Percentiles rank a stretch among this genome's conserved stretches.
Conservation (phyloP, 1,284 basidiomycete species). For the Trichosporon coremiiforme region DNA sequence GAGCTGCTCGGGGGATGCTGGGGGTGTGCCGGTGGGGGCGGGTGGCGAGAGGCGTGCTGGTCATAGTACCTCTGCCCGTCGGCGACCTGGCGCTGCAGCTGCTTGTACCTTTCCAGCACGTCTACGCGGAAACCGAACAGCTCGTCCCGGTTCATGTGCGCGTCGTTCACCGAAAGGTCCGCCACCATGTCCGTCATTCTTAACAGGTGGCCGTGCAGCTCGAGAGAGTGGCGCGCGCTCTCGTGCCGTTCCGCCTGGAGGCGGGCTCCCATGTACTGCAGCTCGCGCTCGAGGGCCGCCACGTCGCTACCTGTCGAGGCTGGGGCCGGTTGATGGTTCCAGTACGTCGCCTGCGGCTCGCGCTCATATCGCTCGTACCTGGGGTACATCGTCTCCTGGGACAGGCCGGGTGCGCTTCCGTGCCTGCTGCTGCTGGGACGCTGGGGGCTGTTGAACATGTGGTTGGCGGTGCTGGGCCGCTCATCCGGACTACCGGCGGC, state of each 20-base stretch:
- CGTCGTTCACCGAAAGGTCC: not conserved
- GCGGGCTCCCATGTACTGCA: conserved; percentile 36
- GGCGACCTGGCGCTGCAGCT: conserved; percentile 12
- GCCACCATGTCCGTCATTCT: conserved; percentile 36
- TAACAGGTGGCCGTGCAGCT: conserved; percentile 41
- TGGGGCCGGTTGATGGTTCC: conserved; percentile 13
- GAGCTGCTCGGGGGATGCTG: not conserved
- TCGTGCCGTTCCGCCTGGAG: conserved; percentile 44
- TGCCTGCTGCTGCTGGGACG: not conserved
- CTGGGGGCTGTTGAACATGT: conserved; percentile 11
- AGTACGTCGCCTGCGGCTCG: conserved; percentile 23
- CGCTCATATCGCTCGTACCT: conserved; percentile 39
- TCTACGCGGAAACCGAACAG: conserved; percentile 3
- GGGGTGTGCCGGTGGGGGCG: not conserved
- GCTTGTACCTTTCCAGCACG: conserved; percentile 13
- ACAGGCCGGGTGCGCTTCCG: not conserved
- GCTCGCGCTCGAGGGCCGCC: conserved; percentile 40
- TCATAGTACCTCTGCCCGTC: not conserved
- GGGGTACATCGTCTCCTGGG: not conserved
- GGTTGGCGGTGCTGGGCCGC: not conserved
- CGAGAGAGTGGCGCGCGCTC: conserved; percentile 38
- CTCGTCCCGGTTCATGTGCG: conserved; percentile 15
- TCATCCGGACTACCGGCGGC: conserved; percentile 32
- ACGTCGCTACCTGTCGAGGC: conserved; percentile 28
- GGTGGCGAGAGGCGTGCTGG: not conserved